Evolutionary conservation across 495 filamentous ascomycete species (phyloP), one percentile per base, ranked within the genome.

Genomic region (Talaromyces wortmannii): DNA sequence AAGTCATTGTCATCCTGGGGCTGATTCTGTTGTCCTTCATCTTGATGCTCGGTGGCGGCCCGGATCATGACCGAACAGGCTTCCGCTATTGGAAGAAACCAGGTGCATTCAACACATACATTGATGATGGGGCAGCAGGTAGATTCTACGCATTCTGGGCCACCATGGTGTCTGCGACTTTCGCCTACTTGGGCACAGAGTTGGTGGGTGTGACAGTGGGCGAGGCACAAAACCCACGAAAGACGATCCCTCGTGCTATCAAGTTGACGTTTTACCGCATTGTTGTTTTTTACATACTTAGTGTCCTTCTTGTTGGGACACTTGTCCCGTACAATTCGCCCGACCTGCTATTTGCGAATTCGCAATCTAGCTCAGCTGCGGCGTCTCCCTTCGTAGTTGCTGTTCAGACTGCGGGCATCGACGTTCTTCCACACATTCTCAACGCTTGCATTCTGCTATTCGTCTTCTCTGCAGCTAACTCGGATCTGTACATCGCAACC

Each of bases 111-210:
- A 62, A 59, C 3, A 61, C 64, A 3, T 74, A 76, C 32, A 68
- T 76, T 33, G 57, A 60, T 10, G 48, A 50, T 7, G 45, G 45
- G 18, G 45, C 13, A 30, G n/a, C 17, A 10, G 53, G 45, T 17
- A 18, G 60, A 13, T 86, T 92, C 65, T 73, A 89, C 31, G 56
- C 81, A n/a, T 74, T 90, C 15, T 95, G 89, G 88, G 80, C 85
- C 6, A 85, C 83, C n/a, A 78, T 92, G 60, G 83, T 90, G 53
- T 86, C 83, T 52, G 87, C 90, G 4, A 88, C 84, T 1, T 91
- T 92, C 55, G 87, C 89, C 23, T 92, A 89, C 59, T 75, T 91
- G 40, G 89, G 90, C 40, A 92, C 90, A 10, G 91, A 96, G 71
- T 76, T 91, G 29, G 83, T 94, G 52, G 90, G 82, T 52, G 75